These are phyloP conservation scores for Ustilago esculenta DNA, from an alignment of 1,284 basidiomycete genomes.

Conservation along the genomic window DNA sequence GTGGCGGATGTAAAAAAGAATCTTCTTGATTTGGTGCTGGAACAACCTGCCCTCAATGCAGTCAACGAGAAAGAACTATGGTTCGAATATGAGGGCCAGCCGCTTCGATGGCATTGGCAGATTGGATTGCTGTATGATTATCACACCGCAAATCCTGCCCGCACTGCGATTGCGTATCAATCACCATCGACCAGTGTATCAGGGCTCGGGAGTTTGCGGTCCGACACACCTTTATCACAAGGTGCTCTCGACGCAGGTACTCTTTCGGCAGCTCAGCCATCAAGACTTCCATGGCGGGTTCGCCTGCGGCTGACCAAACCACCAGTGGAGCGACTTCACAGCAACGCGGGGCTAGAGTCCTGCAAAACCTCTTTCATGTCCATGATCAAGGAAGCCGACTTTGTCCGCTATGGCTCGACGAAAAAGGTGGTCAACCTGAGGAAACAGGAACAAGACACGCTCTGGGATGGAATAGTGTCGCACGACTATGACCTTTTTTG, in stretches of 20 bases:
- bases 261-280: slow-evolving; percentile 2
- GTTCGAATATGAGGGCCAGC: slow-evolving; percentile 56
- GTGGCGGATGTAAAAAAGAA: slow-evolving; percentile 46
- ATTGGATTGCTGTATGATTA: slow-evolving; percentile 59
- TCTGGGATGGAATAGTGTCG: slow-evolving; percentile 67
- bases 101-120: slow-evolving; percentile 62
- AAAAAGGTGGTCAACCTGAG: slow-evolving; percentile 56
- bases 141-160: slow-evolving; percentile 49
- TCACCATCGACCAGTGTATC: slow-evolving; percentile 2
- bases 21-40: slow-evolving; percentile 49
- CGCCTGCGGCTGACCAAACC: slow-evolving; percentile 48
- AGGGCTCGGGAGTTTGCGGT: slow-evolving; percentile 20
- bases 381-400: slow-evolving; percentile 62
- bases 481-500: slow-evolving; percentile 96
- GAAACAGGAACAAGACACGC: slow-evolving; percentile 55
- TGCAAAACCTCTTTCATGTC: slow-evolving; percentile 60
- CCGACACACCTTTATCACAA: neutral
- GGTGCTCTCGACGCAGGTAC: too few species aligned
- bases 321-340: slow-evolving; percentile 50
- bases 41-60: slow-evolving; percentile 22
- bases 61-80: slow-evolving; percentile 52
- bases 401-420: slow-evolving; percentile 59
- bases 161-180: slow-evolving; percentile 21
- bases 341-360: slow-evolving; percentile 40
- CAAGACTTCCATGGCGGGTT: slow-evolving; percentile 49